Conservation (phyloP, 2,329 filamentous ascomycete species). For the Stachybotrys elegans region DNA sequence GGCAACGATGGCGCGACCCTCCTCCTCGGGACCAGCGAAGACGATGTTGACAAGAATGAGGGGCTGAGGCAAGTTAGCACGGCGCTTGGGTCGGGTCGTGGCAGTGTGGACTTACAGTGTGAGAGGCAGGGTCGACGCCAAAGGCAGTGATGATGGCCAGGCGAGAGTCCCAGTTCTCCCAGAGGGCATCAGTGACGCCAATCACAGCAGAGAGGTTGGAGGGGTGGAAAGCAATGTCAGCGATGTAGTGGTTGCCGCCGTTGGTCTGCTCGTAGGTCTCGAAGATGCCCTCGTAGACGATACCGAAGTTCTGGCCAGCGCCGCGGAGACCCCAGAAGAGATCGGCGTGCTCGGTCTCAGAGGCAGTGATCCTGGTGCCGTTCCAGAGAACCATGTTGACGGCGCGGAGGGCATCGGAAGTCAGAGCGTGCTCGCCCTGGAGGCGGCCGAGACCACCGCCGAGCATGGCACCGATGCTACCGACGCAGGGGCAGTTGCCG, state of each 20-base stretch:
- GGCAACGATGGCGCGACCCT: conserved; percentile 33
- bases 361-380: background rate
- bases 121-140: background rate
- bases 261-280: background rate
- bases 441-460: background rate
- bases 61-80: background rate
- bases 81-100: background rate
- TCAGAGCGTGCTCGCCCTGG: background rate
- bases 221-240: background rate
- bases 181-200: background rate
- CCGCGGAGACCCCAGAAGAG: background rate
- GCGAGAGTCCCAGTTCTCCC: background rate
- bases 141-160: background rate
- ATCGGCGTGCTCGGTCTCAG: background rate
- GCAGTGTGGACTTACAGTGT: background rate
- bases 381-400: background rate
- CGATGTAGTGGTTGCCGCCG: background rate
- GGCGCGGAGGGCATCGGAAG: background rate
- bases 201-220: background rate
- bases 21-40: conserved; percentile 34
- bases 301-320: background rate
- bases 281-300: background rate
- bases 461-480: background rate
- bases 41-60: conserved; percentile 36
- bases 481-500: background rate